Evolutionary conservation across 169 alveolate genomes (phyloP).

Genomic region (Plasmodium adleri): DNA sequence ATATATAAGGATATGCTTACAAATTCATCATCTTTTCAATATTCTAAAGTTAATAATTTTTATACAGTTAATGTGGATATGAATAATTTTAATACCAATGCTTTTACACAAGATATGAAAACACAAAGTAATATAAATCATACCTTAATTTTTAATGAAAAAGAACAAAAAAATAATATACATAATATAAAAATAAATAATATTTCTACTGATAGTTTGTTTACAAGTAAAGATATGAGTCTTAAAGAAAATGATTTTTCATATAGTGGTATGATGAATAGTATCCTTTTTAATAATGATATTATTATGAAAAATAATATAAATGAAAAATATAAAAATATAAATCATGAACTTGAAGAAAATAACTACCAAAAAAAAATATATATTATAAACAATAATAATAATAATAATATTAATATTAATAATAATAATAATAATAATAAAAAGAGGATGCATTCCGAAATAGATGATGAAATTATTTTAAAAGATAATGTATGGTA

Average conservation of each 20-base stretch:
- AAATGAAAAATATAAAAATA: constrained; percentile 7
- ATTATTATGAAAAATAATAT: constrained; percentile 13
- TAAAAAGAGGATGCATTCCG: constrained; percentile 25
- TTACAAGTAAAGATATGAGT: constrained; percentile 14
- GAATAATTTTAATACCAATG: constrained; percentile 49
- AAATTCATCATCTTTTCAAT: constrained; percentile 50
- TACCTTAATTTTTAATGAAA: neutral
- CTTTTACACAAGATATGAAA: constrained; percentile 3
- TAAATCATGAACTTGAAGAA: neutral
- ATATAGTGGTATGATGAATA: constrained; percentile 13
- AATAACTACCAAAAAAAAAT: too few species aligned
- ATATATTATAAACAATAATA: neutral
- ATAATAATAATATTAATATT: neutral
- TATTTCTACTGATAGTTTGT: constrained; percentile 31
- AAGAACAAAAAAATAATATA: constrained; percentile 1
- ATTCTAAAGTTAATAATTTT: constrained; percentile 60
- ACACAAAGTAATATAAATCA: constrained; percentile 12
- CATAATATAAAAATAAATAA: constrained; percentile 33
- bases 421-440: constrained; percentile 13
- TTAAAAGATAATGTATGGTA: constrained; percentile 37
- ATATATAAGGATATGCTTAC: constrained; percentile 69
- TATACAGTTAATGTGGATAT: constrained; percentile 42
- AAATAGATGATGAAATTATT: constrained; percentile 53
- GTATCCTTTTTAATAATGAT: constrained; percentile 6
- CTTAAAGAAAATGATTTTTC: constrained; percentile 33